These are phyloP conservation scores for Nannochloropsis salina DNA, from an alignment of 108 stramenopile genomes.

Conservation along the genomic window DNA sequence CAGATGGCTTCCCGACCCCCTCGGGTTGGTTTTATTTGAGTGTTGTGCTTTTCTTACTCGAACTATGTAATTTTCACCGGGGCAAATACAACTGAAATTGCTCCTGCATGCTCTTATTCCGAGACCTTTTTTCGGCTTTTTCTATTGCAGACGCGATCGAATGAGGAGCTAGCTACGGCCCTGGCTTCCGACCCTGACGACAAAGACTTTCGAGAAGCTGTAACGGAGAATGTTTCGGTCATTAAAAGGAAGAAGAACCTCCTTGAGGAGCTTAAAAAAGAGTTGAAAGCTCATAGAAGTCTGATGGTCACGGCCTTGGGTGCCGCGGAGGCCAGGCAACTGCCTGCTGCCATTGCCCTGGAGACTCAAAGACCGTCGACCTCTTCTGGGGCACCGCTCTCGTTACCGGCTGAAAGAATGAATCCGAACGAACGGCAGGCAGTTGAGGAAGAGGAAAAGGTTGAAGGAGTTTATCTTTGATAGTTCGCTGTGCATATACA, in stretches of 20 bases:
- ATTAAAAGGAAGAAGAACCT: neutral
- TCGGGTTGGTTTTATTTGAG: no score
- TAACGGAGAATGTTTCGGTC: neutral
- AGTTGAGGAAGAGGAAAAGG: neutral
- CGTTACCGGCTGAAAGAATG: neutral
- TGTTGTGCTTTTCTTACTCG: no score
- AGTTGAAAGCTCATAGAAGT: conserved; percentile 10
- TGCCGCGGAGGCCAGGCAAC: neutral
- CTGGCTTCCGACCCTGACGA: neutral
- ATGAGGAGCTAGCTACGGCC: neutral
- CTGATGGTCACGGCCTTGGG: conserved; percentile 5
- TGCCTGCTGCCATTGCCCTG: neutral
- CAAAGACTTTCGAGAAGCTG: neutral
- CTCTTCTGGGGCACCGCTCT: neutral
- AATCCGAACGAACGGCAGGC: neutral
- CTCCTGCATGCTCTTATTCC: no score
- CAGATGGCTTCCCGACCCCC: no score
- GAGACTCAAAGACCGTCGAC: neutral
- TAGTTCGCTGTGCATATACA: no score
- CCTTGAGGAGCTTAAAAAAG: conserved; percentile 13
- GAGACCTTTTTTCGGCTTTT: no score
- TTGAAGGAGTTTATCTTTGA: neutral
- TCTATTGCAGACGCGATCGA: neutral
- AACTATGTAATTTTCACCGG: no score
- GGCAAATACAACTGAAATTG: no score